A percentile compares a stretch with the other conserved stretches of the same genome.
These are phyloP conservation scores for Mollisia scopiformis DNA, from an alignment of 2,329 filamentous ascomycete species.

Conservation along the genomic window DNA sequence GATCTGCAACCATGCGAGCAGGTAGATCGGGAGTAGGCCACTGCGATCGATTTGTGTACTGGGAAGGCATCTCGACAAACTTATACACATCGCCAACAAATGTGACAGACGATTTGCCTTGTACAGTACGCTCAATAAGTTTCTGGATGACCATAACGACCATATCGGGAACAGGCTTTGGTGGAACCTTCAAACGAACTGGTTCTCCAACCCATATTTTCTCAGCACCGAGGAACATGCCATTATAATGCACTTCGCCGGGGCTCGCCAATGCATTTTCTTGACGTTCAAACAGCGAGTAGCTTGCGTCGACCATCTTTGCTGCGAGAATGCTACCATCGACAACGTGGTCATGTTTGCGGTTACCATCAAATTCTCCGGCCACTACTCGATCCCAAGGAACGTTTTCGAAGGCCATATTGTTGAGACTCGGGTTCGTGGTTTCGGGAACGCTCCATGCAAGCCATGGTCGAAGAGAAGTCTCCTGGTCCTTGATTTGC, in stretches of 20 bases:
- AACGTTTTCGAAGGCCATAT: conserved; percentile 48
- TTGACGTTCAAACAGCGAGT: conserved; percentile 54
- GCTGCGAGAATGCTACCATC: conserved; percentile 61
- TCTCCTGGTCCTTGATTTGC: conserved; percentile 47
- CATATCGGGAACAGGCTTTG: conserved; percentile 35
- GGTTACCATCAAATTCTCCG: conserved; percentile 44
- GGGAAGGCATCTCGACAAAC: conserved; percentile 44
- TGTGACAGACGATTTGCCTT: conserved; percentile 38
- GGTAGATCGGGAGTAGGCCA: conserved; percentile 50
- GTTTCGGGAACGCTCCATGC: conserved; percentile 59
- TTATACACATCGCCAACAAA: conserved; percentile 56
- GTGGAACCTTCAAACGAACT: conserved; percentile 48
- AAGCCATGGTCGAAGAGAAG: conserved; percentile 56
- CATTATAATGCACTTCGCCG: conserved; percentile 51
- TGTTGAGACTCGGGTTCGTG: conserved; percentile 46
- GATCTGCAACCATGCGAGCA: conserved; percentile 42
- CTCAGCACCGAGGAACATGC: conserved; percentile 59
- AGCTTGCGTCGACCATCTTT: conserved; percentile 56
- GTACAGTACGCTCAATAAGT: conserved; percentile 36
- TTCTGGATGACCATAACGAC: conserved; percentile 49
- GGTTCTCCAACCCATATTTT: conserved; percentile 63
- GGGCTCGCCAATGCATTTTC: conserved; percentile 41
- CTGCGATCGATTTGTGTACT: conserved; percentile 37
- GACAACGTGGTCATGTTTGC: conserved; percentile 51
- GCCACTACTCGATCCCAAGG: conserved; percentile 51